Base-by-base conservation (phyloP, 352 stramenopile genomes). In the Globisporangium solare region DNA sequence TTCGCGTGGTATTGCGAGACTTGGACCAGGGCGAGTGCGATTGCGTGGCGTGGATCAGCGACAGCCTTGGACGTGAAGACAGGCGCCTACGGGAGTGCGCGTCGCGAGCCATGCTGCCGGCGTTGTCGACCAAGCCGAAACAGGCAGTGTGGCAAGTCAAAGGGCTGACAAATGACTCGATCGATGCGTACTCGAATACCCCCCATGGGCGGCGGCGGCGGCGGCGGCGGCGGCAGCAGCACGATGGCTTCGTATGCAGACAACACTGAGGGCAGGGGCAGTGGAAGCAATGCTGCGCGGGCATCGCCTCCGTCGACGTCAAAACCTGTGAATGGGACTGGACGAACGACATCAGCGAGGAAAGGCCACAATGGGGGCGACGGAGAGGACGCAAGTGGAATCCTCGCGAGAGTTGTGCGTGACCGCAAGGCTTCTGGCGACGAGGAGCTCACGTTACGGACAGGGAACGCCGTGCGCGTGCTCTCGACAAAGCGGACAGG, bases 141-240 rank as follows among this genome's bases (percentile, higher is more conserved):
- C 79, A 92, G 68, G 70, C 76, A n/a, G 70, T 86, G 47, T 80
- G 83, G 32, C 84, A 94, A 56, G 71, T 94, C 32, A 74, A 89
- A 53, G 79, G 83, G 6, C 75, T 94, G 59, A 85, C 77, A 46
- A 83, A 94, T 73, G 84, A 92, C 70, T 90, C 82, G 41, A 94
- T 94, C 67, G 84, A 94, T 59, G 76, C 82, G 51, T 94, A 94
- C 54, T 75, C 82, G 24, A 88, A 90, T 52, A 83, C 71, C 47
- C n/a, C 65, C 76, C 5, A 53, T 78, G n/a, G 55, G 61, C 27
- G 48, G 58, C 3, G 43, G 65, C n/a, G 40, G 40, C 22, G 37
- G 56, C 43, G n/a, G n/a, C n/a, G 55, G 61, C 27, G 48, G 58
- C 3, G 43, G 65, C n/a, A 35, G 40, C 11, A 68, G 54, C 32